Base-by-base conservation (phyloP, 441 rosid species). In the Euphorbia celastroides region DNA sequence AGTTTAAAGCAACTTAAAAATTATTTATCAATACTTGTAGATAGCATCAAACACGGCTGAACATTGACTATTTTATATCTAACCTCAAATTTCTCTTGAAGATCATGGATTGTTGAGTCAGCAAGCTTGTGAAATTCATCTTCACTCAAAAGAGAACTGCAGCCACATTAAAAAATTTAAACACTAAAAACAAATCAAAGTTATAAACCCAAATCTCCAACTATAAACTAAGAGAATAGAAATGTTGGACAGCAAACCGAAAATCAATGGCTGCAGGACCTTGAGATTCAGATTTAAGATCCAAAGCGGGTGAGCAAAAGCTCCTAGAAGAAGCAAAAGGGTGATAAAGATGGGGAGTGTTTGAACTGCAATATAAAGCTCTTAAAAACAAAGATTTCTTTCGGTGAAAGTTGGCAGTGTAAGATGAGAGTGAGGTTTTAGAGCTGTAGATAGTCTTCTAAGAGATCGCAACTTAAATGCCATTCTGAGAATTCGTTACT, bases 31-130 rank as follows among this genome's bases (percentile, higher is more conserved):
- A 44, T 16, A 19, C 13, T 12, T 10, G 16, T 14, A 38, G 8
- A 38, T 38, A 10, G 13, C 32, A n/a, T n/a, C n/a, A n/a, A 64
- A 19, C 22, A 60, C 9, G 1, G 20, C 4, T 48, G 50, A 7
- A 4, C 19, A 30, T 2, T 13, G 23, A 32, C 12, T 31, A 22
- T 11, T 38, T 22, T 3, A n/a, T n/a, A n/a, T n/a, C n/a, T n/a
- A 14, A 84, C 97, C 96, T 90, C 98, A 23, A 87, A 73, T 69
- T 85, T 93, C 81, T 87, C 98, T 73, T 86, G 96, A 69, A 89
- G 86, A 52, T 79, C 73, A 74, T 85, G 83, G 32, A 90, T 89
- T 9, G 92, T 86, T 51, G 83, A 78, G 73, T 89, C 84, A 27
- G 98, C 96, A 67, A 87, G 76, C 70, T 67, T 72, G 75, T 90